Base-by-base conservation (phyloP, 2,329 filamentous ascomycete genomes). In the Arthrobotrys pseudoclavata region DNA sequence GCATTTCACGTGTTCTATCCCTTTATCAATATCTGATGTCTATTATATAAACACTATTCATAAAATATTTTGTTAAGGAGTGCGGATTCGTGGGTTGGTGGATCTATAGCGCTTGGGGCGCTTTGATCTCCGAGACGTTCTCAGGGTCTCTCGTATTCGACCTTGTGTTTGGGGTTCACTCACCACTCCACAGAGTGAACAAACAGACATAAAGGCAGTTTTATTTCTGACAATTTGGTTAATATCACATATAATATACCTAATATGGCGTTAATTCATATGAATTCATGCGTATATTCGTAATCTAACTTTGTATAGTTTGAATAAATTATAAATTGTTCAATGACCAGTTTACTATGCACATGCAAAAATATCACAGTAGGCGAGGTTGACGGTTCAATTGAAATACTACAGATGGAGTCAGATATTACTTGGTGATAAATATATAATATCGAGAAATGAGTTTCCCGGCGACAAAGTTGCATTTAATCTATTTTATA, bases 1-100 rank as follows among this genome's bases (percentile, higher is more conserved):
- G 55, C 18, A 42, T 24, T 42, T 20, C n/a, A 60, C n/a, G 42
- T 60, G 55, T 60, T 42, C 42, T 40, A 60, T 40, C 55, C 55
- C 55, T 34, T 42, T 60, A 34, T 18, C 34, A 40, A 60, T 60
- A 40, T 42, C 34, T 20, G 34, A 29, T 60, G 15, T 10, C 13
- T n/a, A 9, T 26, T 60, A 60, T 60, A 60, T 60, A 42, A 60
- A 60, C 55, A 60, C 42, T 42, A 42, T 26, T 42, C 20, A 26
- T 42, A 15, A n/a, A 22, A 29, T 42, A 40, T n/a, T 24, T 34
- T 9, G 31, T 10, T 37, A 37, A 37, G 29, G 18, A 37, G 52
- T 13, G 31, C 52, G 29, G 15, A n/a, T 55, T 20, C n/a, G 34
- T 60, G 34, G 10, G 3, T 40, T 24, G 3, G 20, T 40, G 18